These are phyloP conservation scores for Mortierella sp. DNA, from an alignment of 371 early-diverging fungal species.

Conservation along the genomic window DNA sequence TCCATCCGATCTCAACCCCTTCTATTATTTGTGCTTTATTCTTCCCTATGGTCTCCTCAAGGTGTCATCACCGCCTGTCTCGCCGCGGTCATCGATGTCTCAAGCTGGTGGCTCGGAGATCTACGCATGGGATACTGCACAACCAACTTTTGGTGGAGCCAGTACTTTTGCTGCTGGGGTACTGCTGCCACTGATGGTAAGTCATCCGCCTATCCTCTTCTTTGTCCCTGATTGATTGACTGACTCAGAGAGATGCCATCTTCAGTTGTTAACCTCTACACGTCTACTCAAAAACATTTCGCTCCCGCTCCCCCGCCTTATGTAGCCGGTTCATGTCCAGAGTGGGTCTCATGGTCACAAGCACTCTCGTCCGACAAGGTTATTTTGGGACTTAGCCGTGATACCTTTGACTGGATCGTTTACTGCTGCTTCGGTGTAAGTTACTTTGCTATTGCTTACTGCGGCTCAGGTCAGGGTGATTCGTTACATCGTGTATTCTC, in stretches of 20 bases:
- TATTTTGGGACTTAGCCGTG: conserved; percentile 23
- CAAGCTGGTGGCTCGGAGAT: conserved; percentile 84
- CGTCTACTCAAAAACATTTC: neutral
- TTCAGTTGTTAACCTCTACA: neutral
- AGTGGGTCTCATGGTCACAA: conserved; percentile 69
- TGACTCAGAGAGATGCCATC: neutral
- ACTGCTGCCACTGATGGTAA: conserved; percentile 59
- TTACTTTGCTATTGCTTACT: neutral
- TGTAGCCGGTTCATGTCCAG: conserved; percentile 49
- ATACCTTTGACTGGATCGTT: conserved; percentile 55
- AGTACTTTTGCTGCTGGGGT: conserved; percentile 94
- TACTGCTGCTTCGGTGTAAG: conserved; percentile 56
- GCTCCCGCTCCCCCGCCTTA: neutral
- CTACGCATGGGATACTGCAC: conserved; percentile 89
- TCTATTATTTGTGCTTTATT: neutral
- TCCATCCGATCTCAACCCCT: neutral
- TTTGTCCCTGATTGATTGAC: neutral
- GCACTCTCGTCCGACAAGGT: conserved; percentile 30
- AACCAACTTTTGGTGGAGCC: conserved; percentile 86
- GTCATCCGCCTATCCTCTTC: neutral
- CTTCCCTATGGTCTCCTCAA: neutral
- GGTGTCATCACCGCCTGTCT: conserved; percentile 78
- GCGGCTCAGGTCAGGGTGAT: neutral
- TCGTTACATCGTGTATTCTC: neutral
- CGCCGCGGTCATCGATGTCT: conserved; percentile 88